A percentile compares a stretch with the other conserved stretches of the same genome.
Conservation (phyloP, 139 green algal species). For the Raphidocelis subcapitata region DNA sequence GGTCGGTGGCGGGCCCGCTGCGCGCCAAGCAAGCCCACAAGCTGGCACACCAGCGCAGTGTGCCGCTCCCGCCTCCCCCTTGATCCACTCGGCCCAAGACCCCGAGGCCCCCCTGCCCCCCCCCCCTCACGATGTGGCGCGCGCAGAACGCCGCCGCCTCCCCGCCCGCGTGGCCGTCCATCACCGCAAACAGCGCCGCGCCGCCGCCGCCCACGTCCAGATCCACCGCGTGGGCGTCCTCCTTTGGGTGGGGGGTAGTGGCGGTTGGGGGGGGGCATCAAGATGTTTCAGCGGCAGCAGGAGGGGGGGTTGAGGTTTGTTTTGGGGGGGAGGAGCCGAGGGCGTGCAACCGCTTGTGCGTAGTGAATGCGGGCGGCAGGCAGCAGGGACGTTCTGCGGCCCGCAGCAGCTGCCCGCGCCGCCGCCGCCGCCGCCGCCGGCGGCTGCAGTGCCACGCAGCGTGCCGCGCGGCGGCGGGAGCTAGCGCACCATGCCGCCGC, state of each 20-base stretch:
- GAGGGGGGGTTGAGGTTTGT: neutral
- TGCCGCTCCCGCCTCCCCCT: neutral
- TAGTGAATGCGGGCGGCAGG: no score
- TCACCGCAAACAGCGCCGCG: slow-evolving; percentile 23
- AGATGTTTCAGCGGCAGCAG: neutral
- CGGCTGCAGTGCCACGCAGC: no score
- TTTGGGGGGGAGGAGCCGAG: neutral
- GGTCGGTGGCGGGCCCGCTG: neutral
- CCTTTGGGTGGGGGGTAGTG: slow-evolving; percentile 14
- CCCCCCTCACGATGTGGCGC: slow-evolving; percentile 19
- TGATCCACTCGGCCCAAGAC: no score
- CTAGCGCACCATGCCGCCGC: slow-evolving; percentile 11
- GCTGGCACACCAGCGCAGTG: neutral
- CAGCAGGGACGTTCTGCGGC: neutral
- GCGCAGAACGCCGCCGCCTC: slow-evolving; percentile 27
- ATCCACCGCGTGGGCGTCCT: slow-evolving; percentile 16
- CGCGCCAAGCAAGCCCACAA: neutral
- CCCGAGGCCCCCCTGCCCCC: no score
- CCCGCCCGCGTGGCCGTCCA: slow-evolving; percentile 26
- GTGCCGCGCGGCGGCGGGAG: neutral
- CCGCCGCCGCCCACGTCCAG: slow-evolving; percentile 3
- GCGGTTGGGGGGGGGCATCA: neutral
- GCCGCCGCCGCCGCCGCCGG: no score
- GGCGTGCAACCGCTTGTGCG: neutral
- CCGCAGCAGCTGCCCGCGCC: neutral